Conservation (phyloP, 306 rosid species). For the Cucumis melo region DNA sequence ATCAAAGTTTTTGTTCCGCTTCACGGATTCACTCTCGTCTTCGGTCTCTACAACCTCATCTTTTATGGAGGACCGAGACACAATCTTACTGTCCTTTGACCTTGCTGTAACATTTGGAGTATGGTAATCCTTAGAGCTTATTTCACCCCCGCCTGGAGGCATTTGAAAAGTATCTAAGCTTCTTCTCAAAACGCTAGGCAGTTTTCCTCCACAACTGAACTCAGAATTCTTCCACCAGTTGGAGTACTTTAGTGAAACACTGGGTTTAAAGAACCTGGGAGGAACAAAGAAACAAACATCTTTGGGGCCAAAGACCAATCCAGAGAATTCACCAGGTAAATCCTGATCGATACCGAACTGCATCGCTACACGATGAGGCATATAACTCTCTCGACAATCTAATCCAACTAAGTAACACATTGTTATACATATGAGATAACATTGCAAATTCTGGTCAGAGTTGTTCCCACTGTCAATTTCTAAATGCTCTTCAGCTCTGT, state of each 20-base stretch:
- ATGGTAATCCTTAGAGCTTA: background rate
- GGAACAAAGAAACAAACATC: slow-evolving; percentile 6
- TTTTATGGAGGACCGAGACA: background rate
- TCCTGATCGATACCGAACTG: slow-evolving; percentile 62
- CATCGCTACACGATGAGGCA: slow-evolving; percentile 46
- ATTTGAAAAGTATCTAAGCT: background rate
- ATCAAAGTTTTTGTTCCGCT: background rate
- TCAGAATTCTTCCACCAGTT: slow-evolving; percentile 30
- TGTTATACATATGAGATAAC: slow-evolving; percentile 25
- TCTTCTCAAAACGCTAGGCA: background rate
- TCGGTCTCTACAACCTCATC: background rate
- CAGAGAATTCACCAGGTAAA: slow-evolving; percentile 22
- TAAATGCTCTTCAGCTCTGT: slow-evolving; percentile 5
- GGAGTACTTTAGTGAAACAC: slow-evolving; percentile 19
- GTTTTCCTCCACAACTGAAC: background rate
- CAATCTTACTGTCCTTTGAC: background rate
- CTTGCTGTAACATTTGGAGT: background rate
- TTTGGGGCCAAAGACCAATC: background rate
- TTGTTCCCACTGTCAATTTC: background rate
- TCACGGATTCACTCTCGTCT: background rate
- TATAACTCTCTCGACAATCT: slow-evolving; percentile 16
- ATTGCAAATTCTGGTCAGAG: slow-evolving; percentile 9
- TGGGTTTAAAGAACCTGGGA: slow-evolving; percentile 7
- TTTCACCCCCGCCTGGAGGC: background rate
- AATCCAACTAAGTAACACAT: slow-evolving; percentile 26